These are phyloP conservation scores for Agrostemma githago DNA, from an alignment of 148 eudicot species.

Conservation along the genomic window DNA sequence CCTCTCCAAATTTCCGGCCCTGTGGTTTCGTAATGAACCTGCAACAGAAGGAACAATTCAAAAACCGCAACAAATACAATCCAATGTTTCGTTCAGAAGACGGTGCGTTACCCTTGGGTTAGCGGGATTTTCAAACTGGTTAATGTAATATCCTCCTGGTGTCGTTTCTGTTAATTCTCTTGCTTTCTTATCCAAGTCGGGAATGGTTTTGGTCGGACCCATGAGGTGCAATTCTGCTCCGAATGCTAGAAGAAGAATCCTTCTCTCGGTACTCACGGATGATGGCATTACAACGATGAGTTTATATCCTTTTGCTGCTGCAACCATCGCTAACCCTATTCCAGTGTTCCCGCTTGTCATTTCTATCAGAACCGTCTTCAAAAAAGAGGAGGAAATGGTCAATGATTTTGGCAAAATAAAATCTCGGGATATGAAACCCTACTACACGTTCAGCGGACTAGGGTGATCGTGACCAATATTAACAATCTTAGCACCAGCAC, in stretches of 20 bases:
- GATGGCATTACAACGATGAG: constrained; percentile 68
- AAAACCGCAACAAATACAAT: background rate
- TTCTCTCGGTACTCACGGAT: constrained; percentile 58
- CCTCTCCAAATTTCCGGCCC: constrained; percentile 94
- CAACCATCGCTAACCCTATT: constrained; percentile 78
- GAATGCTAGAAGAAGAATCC: constrained; percentile 57
- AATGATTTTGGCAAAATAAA: background rate
- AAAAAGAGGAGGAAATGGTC: background rate
- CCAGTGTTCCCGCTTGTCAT: constrained; percentile 85
- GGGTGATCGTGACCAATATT: too few species aligned
- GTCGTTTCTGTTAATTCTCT: constrained; percentile 57
- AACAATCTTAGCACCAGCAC: background rate
- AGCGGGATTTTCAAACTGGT: constrained; percentile 72
- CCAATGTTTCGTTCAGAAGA: background rate
- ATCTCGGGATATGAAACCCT: background rate
- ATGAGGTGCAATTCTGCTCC: constrained; percentile 68
- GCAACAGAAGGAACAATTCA: constrained; percentile 7
- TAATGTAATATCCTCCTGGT: constrained; percentile 50
- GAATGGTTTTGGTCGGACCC: constrained; percentile 46
- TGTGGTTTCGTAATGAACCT: constrained; percentile 81
- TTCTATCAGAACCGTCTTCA: constrained; percentile 76
- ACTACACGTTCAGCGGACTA: too few species aligned
- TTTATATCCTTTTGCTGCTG: constrained; percentile 79
- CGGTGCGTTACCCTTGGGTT: constrained; percentile 60
- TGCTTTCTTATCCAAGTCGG: constrained; percentile 40